Evolutionary conservation across 169 alveolate genomes (phyloP), one percentile per base, ranked within the genome.

Genomic region (Blepharisma undulans): DNA sequence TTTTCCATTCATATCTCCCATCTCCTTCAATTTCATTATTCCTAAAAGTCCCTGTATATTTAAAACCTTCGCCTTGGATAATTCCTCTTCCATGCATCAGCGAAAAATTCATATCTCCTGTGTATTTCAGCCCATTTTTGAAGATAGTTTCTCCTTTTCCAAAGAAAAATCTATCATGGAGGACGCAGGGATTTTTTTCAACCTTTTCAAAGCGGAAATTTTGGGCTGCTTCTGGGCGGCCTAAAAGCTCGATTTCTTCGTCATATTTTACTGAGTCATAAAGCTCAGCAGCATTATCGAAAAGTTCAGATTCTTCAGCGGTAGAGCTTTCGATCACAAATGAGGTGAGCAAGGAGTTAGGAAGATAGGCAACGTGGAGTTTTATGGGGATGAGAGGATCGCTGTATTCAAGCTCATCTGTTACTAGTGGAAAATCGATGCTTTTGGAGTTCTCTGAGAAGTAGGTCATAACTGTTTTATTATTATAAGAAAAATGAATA

Each of bases 1-100:
- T 97, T n/a, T 96, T 89, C 97, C 97, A 96, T 21, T 92, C 89
- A 91, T 95, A 96, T 14, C 80, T 87, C 6, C 98, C 98, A 19
- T 92, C 87, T 21, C 98, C 98, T 60, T 95, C 92, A 36, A 96
- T 96, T 61, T 95, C 95, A 78, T 92, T 94, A 29, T 94, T 89
- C 32, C 91, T 84, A 85, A 96, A 95, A 25, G 93, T 94, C 27
- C 98, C 98, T 33, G 91, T 86, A 90, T 94, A 96, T 34, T 84
- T 76, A 48, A 95, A 92, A 8, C 97, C 98, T 7, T 84, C 88
- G 95, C 97, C 95, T 30, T 87, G 89, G 76, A 96, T 92, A 72
- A 81, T 94, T 25, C 98, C 98, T 86, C 92, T 92, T 27, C 97
- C 98, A 87, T 96, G 97, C 29, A 96, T 81, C 82, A 94, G 84